Base-by-base conservation (phyloP, 345 rosid genomes). In the Sisymbrium irio region DNA sequence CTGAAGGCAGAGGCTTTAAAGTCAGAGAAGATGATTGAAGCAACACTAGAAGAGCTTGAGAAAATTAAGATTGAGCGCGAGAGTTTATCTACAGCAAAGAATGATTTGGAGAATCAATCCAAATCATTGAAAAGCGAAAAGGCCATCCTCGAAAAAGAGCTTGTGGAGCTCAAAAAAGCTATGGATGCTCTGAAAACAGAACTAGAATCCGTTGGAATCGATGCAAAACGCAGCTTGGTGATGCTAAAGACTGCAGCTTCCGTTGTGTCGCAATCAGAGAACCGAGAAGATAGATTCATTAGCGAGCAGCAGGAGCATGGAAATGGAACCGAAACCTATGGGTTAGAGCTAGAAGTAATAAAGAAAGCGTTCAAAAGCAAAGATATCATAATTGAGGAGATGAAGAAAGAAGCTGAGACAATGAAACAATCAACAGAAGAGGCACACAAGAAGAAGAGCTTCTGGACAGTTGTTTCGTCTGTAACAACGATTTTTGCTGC, bases 401-500 rank as follows among this genome's bases (percentile, higher is more conserved):
- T 87, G 85, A 87, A 80, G 82, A 76, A 40, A 70, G 85, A 83
- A 81, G 80, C 82, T n/a, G 88, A 77, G 65, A 10, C 53, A 27
- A 73, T 92, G 83, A 73, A 82, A 76, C 82, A 82, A 32, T 81
- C 89, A 7, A 71, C 79, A 17, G 83, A 66, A 35, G 79, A 81
- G 72, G 90, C 85, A 5, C 74, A 83, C 3, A 89, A 82, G 83
- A 83, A 82, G 77, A 89, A 80, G 74, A 76, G 66, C 56, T 76
- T 92, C 18, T 85, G 91, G 92, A 83, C 91, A 32, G 5, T 80
- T 53, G 75, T 95, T 19, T 85, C 97, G 9, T 87, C 97, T 0
- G 87, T 87, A 14, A 75, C 93, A 41, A 86, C 93, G 3, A 9
- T 95, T 67, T 39, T 88, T 35, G 88, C 89, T 39, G 97, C 94